Conservation (phyloP, 1,139 yeast genomes). For the Arxiozyma slooffiae region DNA sequence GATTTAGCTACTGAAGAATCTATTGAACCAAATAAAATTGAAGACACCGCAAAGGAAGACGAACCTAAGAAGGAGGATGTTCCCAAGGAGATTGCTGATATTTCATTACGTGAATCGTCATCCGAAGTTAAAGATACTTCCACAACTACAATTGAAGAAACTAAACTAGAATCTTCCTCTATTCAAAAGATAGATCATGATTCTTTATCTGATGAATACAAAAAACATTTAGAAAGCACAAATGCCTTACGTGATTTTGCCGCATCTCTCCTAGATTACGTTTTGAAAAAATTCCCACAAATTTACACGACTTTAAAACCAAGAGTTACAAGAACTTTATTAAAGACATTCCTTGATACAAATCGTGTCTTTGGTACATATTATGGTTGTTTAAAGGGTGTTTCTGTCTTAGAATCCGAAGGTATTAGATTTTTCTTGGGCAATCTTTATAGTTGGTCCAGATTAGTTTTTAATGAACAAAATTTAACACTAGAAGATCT, state of each 20-base stretch:
- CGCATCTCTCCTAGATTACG: constrained; percentile 69
- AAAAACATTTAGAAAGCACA: constrained; percentile 30
- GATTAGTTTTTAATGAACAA: constrained; percentile 38
- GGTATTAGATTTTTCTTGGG: constrained; percentile 81
- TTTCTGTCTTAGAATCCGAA: constrained; percentile 76
- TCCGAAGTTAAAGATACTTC: not conserved
- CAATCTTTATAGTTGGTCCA: constrained; percentile 72
- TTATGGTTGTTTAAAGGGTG: constrained; percentile 83
- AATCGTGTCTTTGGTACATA: constrained; percentile 76
- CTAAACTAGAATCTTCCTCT: constrained; percentile 1
- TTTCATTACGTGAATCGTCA: not conserved
- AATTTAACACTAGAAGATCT: constrained; percentile 17
- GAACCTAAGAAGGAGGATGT: not conserved
- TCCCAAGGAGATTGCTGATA: not conserved
- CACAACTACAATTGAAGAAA: not conserved
- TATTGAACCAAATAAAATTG: not conserved
- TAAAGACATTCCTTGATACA: constrained; percentile 79
- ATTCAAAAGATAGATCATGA: not conserved
- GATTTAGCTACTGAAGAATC: not conserved
- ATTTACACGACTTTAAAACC: constrained; percentile 87
- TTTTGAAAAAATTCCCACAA: constrained; percentile 70
- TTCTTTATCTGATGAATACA: constrained; percentile 8
- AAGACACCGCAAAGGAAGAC: not conserved
- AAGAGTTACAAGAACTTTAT: constrained; percentile 81
- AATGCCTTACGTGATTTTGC: constrained; percentile 80